phyloP scores from a whole-genome alignment of 2,329 filamentous ascomycete species.

The Coniella lustricola region DNA sequence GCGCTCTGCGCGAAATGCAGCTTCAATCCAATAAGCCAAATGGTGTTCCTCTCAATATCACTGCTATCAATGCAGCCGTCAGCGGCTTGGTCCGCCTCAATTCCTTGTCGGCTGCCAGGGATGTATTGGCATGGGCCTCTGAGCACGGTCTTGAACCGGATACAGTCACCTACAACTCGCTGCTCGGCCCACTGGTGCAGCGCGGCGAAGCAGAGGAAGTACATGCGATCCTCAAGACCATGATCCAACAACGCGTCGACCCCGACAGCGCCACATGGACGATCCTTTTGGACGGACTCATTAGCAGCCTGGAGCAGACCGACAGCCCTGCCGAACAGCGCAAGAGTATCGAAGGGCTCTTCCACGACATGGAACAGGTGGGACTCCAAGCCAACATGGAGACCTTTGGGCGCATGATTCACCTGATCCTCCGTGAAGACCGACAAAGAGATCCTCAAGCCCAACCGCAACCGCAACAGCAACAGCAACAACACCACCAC shows the following conservation, averaged over 20 bases:
- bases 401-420: constrained; percentile 64
- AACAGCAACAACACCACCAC: constrained; percentile 14
- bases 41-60: constrained; percentile 33
- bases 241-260: constrained; percentile 47
- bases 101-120: constrained; percentile 41
- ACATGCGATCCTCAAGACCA: constrained; percentile 47
- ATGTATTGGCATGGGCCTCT: constrained; percentile 53
- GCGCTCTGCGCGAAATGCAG: constrained; percentile 60
- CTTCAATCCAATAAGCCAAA: constrained; percentile 25
- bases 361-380: constrained; percentile 49
- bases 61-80: constrained; percentile 63
- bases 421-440: constrained; percentile 54
- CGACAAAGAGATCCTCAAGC: too few species aligned
- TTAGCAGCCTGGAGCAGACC: constrained; percentile 34
- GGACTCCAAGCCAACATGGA: constrained; percentile 54
- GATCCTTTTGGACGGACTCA: constrained; percentile 58
- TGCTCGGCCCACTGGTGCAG: constrained; percentile 55
- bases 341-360: constrained; percentile 43
- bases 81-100: constrained; percentile 49
- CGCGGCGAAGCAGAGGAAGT: constrained; percentile 41
- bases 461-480: too few species aligned
- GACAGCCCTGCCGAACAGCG: constrained; percentile 40
- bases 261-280: constrained; percentile 67
- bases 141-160: constrained; percentile 49
- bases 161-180: constrained; percentile 58